These are phyloP conservation scores for Rhinocladiella mackenziei DNA, from an alignment of 2,329 filamentous ascomycete species.

Conservation along the genomic window DNA sequence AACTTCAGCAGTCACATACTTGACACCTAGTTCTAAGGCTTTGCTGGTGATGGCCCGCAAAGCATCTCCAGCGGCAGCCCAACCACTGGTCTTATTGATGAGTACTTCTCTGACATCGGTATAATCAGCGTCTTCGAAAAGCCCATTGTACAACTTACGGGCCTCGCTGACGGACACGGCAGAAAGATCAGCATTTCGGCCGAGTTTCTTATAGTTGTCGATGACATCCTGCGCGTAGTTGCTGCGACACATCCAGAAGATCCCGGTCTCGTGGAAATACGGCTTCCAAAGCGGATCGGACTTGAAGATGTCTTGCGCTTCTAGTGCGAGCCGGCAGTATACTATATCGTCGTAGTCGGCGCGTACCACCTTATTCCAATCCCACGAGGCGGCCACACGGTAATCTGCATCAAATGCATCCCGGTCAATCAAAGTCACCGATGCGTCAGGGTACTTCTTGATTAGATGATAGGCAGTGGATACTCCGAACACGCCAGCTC, in stretches of 20 bases:
- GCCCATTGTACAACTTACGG: constrained; percentile 52
- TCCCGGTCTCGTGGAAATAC: constrained; percentile 51
- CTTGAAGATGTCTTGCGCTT: constrained; percentile 35
- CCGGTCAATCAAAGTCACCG: constrained; percentile 44
- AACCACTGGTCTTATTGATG: constrained; percentile 59
- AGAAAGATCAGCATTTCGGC: constrained; percentile 42
- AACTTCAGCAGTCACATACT: constrained; percentile 55
- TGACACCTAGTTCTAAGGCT: constrained; percentile 54
- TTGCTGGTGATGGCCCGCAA: constrained; percentile 53
- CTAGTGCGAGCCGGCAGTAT: constrained; percentile 33
- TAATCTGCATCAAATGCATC: constrained; percentile 36
- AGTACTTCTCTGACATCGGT: constrained; percentile 56
- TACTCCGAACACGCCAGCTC: constrained; percentile 51
- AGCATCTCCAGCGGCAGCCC: constrained; percentile 59
- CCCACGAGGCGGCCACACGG: constrained; percentile 32
- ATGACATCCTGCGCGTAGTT: constrained; percentile 49
- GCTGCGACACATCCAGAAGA: constrained; percentile 47
- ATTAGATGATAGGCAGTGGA: constrained; percentile 52
- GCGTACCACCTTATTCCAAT: constrained; percentile 31
- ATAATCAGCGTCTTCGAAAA: constrained; percentile 60
- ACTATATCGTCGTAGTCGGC: constrained; percentile 31
- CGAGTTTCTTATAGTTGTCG: constrained; percentile 48
- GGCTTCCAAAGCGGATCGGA: constrained; percentile 38
- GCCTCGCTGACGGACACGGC: constrained; percentile 52
- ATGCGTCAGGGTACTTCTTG: constrained; percentile 46